phyloP scores from a whole-genome alignment of 106 monocot genomes.

The Platanthera guangdongensis region DNA sequence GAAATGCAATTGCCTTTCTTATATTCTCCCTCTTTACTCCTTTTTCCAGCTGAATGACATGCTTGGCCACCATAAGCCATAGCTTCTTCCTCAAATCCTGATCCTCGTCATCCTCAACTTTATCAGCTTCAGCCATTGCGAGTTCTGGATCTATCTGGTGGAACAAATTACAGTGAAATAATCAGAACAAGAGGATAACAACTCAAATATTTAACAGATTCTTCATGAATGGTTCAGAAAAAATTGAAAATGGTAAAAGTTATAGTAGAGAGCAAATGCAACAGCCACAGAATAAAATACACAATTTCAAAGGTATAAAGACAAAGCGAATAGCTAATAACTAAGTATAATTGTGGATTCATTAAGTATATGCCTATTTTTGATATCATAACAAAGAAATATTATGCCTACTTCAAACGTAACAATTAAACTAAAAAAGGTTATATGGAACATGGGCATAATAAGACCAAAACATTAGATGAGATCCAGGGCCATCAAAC shows the following conservation, averaged over 20 bases:
- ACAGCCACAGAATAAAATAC: not conserved
- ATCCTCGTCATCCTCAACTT: slow-evolving; percentile 95
- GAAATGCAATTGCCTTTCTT: slow-evolving; percentile 93
- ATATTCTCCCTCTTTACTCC: slow-evolving; percentile 98
- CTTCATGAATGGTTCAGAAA: not conserved
- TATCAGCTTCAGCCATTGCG: slow-evolving; percentile 99
- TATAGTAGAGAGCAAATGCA: not conserved
- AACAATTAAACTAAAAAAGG: not conserved
- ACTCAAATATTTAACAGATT: not conserved
- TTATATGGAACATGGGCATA: not conserved
- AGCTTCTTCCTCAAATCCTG: slow-evolving; percentile 78
- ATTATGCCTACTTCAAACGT: not conserved
- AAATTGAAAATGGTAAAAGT: not conserved
- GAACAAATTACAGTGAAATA: slow-evolving; percentile 9
- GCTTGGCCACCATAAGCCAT: slow-evolving; percentile 98
- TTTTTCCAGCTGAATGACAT: slow-evolving; percentile 94
- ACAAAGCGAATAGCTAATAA: not conserved
- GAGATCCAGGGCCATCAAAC: not conserved
- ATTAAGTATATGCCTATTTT: not conserved
- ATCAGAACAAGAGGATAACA: not conserved
- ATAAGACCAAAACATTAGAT: not conserved
- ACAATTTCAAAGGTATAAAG: not conserved
- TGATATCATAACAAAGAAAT: not conserved
- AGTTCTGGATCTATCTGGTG: slow-evolving; percentile 85
- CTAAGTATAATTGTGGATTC: not conserved